Evolutionary conservation across 257 asterid genomes (phyloP).

Genomic region (Plectranthus barbatus): DNA sequence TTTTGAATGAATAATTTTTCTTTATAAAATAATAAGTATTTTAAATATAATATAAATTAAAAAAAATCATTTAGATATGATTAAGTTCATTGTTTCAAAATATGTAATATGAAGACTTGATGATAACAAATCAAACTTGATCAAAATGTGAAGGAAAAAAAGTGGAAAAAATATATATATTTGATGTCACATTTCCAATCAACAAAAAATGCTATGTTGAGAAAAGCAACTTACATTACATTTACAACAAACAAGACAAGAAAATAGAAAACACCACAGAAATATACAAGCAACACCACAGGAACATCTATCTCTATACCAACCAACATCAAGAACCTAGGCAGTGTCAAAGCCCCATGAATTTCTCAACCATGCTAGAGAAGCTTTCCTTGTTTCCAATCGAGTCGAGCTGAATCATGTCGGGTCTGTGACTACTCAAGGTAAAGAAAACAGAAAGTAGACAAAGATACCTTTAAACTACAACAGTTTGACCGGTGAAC

Average conservation of each 20-base stretch:
- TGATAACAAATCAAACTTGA: too few species aligned
- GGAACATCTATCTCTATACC: neutral
- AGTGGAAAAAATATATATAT: too few species aligned
- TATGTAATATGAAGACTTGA: too few species aligned
- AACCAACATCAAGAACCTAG: too few species aligned
- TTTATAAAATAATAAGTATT: too few species aligned
- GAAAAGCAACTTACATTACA: slow-evolving; percentile 10
- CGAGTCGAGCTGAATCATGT: neutral
- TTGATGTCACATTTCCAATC: slow-evolving; percentile 12
- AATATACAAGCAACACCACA: slow-evolving; percentile 32
- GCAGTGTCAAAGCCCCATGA: neutral
- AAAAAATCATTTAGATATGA: too few species aligned
- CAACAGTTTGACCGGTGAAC: slow-evolving; percentile 56
- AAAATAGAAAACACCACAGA: slow-evolving; percentile 2
- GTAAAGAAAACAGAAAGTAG: neutral
- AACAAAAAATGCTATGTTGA: slow-evolving; percentile 11
- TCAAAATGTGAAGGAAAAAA: too few species aligned
- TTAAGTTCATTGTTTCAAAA: too few species aligned
- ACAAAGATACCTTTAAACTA: slow-evolving; percentile 28
- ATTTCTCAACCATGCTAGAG: neutral
- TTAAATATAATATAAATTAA: too few species aligned
- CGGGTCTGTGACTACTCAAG: neutral
- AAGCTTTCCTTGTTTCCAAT: neutral
- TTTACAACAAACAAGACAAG: slow-evolving; percentile 2
- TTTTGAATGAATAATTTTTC: too few species aligned